phyloP scores from a whole-genome alignment of 2,329 filamentous ascomycete species.

The Juglanconis oblonga region DNA sequence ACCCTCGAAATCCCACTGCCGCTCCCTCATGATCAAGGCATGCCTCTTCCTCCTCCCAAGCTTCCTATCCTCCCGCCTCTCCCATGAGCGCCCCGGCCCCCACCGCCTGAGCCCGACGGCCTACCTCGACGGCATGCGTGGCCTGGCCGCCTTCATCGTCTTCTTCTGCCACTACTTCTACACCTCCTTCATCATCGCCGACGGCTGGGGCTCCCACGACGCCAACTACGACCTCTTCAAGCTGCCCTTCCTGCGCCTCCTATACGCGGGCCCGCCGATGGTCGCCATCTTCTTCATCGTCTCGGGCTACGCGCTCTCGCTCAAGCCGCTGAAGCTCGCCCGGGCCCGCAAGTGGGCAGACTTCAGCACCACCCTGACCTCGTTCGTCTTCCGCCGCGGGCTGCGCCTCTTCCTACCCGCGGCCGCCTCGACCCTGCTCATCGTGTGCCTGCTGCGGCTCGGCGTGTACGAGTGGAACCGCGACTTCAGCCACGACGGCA shows the following conservation, averaged over 20 bases:
- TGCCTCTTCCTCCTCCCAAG: constrained; percentile 50
- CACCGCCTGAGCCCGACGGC: constrained; percentile 48
- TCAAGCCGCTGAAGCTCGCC: constrained; percentile 46
- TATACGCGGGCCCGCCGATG: constrained; percentile 54
- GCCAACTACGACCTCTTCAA: constrained; percentile 46
- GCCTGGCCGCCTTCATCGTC: constrained; percentile 53
- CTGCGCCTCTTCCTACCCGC: constrained; percentile 52
- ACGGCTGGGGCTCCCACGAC: constrained; percentile 45
- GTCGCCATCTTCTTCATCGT: constrained; percentile 63
- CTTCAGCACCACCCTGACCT: constrained; percentile 44
- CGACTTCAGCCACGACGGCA: constrained; percentile 40
- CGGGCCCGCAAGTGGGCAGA: constrained; percentile 29
- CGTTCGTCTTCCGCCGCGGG: constrained; percentile 49
- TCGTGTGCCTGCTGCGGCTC: constrained; percentile 41
- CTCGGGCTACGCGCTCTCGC: constrained; percentile 58
- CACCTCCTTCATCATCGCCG: constrained; percentile 48
- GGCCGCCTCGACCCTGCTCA: constrained; percentile 46
- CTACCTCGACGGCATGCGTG: constrained; percentile 58
- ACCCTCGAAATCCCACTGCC: constrained; percentile 7
- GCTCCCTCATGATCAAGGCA: constrained; percentile 33
- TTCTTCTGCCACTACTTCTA: constrained; percentile 57
- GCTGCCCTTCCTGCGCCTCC: constrained; percentile 51
- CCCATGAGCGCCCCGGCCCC: constrained; percentile 36
- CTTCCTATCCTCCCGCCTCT: constrained; percentile 45
- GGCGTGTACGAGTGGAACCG: constrained; percentile 49